Percentiles rank a stretch among this genome's conserved stretches.
Conservation (phyloP, 768 basidiomycete genomes). For the Boletales sp. region DNA sequence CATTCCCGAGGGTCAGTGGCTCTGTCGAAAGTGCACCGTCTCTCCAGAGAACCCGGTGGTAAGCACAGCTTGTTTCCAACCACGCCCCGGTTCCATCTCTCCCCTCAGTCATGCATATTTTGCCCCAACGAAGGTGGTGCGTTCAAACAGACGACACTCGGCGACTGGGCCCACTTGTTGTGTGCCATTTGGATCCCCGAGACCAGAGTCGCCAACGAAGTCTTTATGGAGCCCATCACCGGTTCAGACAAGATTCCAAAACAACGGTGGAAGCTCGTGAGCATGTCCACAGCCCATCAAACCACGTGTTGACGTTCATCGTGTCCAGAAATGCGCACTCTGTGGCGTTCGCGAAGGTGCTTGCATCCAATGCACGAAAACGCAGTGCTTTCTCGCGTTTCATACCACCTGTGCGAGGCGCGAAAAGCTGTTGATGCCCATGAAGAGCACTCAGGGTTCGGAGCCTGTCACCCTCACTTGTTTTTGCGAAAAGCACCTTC, state of each 20-base stretch:
- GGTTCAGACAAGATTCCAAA: conserved; percentile 86
- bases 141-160: conserved; percentile 92
- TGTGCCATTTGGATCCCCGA: conserved; percentile 99
- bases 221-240: conserved; percentile 98
- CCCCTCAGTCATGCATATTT: conserved; percentile 79
- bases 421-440: conserved; percentile 78
- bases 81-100: background rate
- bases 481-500: conserved; percentile 89
- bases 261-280: conserved; percentile 89
- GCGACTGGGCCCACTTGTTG: conserved; percentile 93
- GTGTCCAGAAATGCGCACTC: conserved; percentile 59
- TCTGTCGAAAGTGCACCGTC: conserved; percentile 97
- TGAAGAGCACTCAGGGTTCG: conserved; percentile 77
- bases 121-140: conserved; percentile 98
- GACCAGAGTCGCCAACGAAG: conserved; percentile 86
- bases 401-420: conserved; percentile 93
- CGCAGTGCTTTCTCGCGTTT: conserved; percentile 88
- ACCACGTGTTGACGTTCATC: conserved; percentile 12
- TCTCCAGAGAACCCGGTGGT: conserved; percentile 96
- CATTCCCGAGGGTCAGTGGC: conserved; percentile 99
- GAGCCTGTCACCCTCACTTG: conserved; percentile 72
- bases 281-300: conserved; percentile 26
- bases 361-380: conserved; percentile 93
- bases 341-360: conserved; percentile 69
- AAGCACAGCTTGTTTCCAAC: conserved; percentile 26